Evolutionary conservation across 1,284 basidiomycete genomes (phyloP).

Genomic region (Coniophora puteana): DNA sequence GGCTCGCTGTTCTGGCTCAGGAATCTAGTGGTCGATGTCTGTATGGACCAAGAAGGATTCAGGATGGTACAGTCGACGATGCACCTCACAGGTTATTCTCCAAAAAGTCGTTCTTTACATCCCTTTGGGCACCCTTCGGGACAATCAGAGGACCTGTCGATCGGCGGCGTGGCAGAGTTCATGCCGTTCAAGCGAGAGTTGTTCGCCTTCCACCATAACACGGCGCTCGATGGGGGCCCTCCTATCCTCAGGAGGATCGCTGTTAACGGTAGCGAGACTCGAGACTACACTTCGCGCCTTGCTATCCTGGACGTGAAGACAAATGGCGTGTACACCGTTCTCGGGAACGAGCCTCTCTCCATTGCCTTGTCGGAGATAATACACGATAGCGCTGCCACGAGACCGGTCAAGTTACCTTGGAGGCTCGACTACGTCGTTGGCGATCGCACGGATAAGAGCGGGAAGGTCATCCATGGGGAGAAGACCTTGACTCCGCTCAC

Average conservation of each 20-base stretch:
- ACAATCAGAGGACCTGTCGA: conserved; percentile 18
- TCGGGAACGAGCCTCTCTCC: conserved; percentile 50
- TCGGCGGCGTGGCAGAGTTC: conserved; percentile 54
- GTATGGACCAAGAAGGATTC: conserved; percentile 80
- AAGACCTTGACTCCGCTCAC: conserved; percentile 66
- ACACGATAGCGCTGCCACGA: too few relatives aligned
- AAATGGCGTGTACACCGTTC: conserved; percentile 71
- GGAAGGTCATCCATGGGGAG: conserved; percentile 54
- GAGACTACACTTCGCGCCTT: conserved; percentile 71
- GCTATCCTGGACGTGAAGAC: conserved; percentile 61
- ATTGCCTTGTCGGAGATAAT: conserved; percentile 14
- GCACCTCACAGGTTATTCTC: conserved; percentile 49
- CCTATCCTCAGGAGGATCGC: conserved; percentile 67
- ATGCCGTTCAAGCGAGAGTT: conserved; percentile 51
- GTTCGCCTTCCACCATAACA: conserved; percentile 68
- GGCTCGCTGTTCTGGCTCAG: conserved; percentile 55
- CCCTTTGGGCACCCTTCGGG: too few relatives aligned
- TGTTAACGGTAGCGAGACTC: conserved; percentile 56
- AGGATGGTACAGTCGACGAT: conserved; percentile 57
- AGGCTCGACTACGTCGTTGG: conserved; percentile 74
- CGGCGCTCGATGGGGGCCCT: conserved; percentile 61
- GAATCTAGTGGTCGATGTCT: conserved; percentile 53
- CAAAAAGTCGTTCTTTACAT: conserved; percentile 28
- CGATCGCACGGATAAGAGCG: conserved; percentile 43
- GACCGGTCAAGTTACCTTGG: conserved; percentile 52